Percentiles rank a stretch among this genome's conserved stretches.
Evolutionary conservation across 345 rosid species (phyloP).

Genomic region (Citrus maxima): DNA sequence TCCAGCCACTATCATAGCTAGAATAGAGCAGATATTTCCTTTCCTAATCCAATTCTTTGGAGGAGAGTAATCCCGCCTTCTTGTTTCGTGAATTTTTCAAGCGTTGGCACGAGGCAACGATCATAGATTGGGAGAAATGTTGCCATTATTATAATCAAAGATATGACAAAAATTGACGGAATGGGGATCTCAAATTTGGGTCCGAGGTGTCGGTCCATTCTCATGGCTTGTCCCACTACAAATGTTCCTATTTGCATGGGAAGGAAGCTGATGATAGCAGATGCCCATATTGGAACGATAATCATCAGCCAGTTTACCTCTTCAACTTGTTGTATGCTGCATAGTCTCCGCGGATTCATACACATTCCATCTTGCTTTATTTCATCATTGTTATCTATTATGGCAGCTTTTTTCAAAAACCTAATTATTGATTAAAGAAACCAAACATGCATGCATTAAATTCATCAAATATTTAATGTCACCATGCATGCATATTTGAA

Average conservation of each 20-base stretch:
- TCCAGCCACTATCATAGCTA: too few species aligned
- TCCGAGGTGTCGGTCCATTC: slow-evolving; percentile 39
- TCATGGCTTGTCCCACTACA: slow-evolving; percentile 40
- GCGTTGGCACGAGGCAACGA: background rate
- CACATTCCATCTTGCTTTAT: slow-evolving; percentile 16
- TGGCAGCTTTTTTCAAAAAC: slow-evolving; percentile 45
- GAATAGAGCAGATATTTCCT: too few species aligned
- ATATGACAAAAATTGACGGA: slow-evolving; percentile 35
- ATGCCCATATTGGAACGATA: slow-evolving; percentile 40
- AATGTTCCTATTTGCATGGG: slow-evolving; percentile 41
- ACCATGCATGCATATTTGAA: too few species aligned
- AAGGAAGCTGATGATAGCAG: slow-evolving; percentile 35
- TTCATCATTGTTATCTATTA: slow-evolving; percentile 24
- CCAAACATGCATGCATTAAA: background rate
- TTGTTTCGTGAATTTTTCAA: too few species aligned
- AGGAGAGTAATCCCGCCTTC: too few species aligned
- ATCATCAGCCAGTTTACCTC: slow-evolving; percentile 41
- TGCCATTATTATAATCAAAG: slow-evolving; percentile 24
- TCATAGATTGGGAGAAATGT: slow-evolving; percentile 47
- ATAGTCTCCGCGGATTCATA: slow-evolving; percentile 28
- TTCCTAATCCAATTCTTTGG: too few species aligned
- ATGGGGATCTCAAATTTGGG: slow-evolving; percentile 42
- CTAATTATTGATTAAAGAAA: slow-evolving; percentile 7
- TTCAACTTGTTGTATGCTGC: slow-evolving; percentile 40
- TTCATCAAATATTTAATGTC: too few species aligned